These are phyloP conservation scores for Candida ortonii DNA, from an alignment of 805 yeast species.

Conservation along the genomic window DNA sequence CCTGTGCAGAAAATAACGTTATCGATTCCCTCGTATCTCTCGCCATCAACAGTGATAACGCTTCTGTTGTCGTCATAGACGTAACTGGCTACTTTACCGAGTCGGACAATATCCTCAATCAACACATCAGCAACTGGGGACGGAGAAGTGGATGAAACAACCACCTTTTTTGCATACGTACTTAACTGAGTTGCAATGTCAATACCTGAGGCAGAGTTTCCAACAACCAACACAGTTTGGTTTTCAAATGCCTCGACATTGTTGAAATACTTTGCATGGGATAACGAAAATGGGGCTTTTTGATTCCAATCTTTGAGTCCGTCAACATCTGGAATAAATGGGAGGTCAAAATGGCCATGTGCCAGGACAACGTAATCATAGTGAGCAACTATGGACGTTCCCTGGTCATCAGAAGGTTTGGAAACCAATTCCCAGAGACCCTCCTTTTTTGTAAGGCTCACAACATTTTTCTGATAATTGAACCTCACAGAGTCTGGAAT, in stretches of 20 bases:
- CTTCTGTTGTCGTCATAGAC: slow-evolving; percentile 28
- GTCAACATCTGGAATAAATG: slow-evolving; percentile 41
- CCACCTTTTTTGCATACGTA: slow-evolving; percentile 29
- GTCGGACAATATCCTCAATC: slow-evolving; percentile 24
- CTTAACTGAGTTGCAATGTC: slow-evolving; percentile 44
- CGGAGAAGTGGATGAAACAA: slow-evolving; percentile 30
- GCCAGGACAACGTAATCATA: slow-evolving; percentile 42
- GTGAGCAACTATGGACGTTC: neutral
- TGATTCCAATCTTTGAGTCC: slow-evolving; percentile 39
- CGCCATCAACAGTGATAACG: slow-evolving; percentile 50
- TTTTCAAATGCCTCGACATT: slow-evolving; percentile 32
- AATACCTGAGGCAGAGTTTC: slow-evolving; percentile 67
- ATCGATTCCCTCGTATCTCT: slow-evolving; percentile 47
- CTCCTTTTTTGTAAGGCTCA: slow-evolving; percentile 34
- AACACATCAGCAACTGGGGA: slow-evolving; percentile 30
- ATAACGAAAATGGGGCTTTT: slow-evolving; percentile 31
- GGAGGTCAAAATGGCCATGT: slow-evolving; percentile 48
- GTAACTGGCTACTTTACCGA: slow-evolving; percentile 27
- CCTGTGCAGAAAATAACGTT: slow-evolving; percentile 71
- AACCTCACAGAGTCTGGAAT: slow-evolving; percentile 38
- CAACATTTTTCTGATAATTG: slow-evolving; percentile 43
- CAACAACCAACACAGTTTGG: slow-evolving; percentile 35
- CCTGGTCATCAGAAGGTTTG: slow-evolving; percentile 3
- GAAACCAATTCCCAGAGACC: slow-evolving; percentile 29
- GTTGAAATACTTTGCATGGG: slow-evolving; percentile 46